phyloP scores from a whole-genome alignment of 2,329 filamentous ascomycete genomes.

The Talaromyces piceae region DNA sequence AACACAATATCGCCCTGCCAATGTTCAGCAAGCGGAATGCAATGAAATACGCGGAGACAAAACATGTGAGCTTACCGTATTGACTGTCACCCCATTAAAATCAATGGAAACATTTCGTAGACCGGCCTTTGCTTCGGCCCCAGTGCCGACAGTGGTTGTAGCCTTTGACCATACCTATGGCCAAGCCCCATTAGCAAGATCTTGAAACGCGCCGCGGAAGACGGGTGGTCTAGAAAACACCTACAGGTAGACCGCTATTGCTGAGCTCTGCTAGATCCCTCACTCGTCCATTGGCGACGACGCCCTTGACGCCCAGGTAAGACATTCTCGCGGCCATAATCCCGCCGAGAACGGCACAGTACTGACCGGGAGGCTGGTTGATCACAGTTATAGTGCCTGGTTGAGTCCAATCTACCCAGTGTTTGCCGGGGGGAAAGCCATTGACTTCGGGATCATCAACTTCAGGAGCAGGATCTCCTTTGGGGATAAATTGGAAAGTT shows the following conservation, averaged over 20 bases:
- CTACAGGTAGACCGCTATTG: conserved; percentile 33
- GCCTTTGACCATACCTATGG: conserved; percentile 36
- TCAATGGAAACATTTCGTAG: conserved; percentile 34
- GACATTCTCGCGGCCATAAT: conserved; percentile 68
- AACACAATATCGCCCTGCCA: conserved; percentile 59
- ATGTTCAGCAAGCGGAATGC: not conserved
- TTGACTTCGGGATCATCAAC: conserved; percentile 27
- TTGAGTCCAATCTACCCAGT: conserved; percentile 61
- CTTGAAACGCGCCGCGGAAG: not conserved
- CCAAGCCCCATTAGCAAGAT: not conserved
- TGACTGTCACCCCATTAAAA: conserved; percentile 35
- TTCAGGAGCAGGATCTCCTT: conserved; percentile 38
- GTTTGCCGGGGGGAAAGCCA: conserved; percentile 51
- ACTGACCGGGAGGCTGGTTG: conserved; percentile 57
- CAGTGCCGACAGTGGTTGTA: conserved; percentile 39
- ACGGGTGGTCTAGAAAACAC: not conserved
- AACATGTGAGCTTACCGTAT: conserved; percentile 31
- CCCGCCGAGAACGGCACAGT: conserved; percentile 66
- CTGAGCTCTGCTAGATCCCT: conserved; percentile 58
- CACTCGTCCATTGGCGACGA: conserved; percentile 61
- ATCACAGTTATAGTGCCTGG: conserved; percentile 58
- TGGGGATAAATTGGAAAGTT: conserved; percentile 51
- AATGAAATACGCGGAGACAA: not conserved
- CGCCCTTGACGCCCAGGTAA: conserved; percentile 50
- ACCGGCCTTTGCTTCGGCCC: conserved; percentile 37